Base-by-base conservation (phyloP, 768 basidiomycete species). In the Panus rudis region DNA sequence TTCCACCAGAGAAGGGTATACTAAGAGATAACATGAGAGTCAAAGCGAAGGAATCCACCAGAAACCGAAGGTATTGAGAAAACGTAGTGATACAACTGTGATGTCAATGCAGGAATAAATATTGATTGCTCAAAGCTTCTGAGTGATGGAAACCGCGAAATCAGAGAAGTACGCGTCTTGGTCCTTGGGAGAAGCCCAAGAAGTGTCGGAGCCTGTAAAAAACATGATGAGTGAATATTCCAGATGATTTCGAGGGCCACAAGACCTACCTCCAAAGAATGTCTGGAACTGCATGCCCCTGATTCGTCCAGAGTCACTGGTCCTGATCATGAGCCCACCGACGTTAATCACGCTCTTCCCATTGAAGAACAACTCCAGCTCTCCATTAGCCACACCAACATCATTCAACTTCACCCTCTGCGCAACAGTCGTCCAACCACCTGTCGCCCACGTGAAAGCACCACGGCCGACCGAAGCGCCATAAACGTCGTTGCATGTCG, bases 261-360 rank as follows among this genome's bases (percentile, higher is more conserved):
- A 33, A 14, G 46, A 62, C 66, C 46, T 55, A 73, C 78, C 81
- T 37, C 82, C 84, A 51, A 87, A 87, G 74, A 85, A 87, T 16
- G 83, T 81, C 64, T 85, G 79, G 69, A 79, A 73, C 58, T 78
- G 77, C 45, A 83, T 73, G 19, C 84, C 84, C 23, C 75, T 68
- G 52, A 86, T 72, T 47, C 66, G 68, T 31, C 76, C 75, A 1
- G 63, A 60, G 22, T 55, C 59, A 44, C 64, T 64, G 47, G 73
- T 66, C 40, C 78, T 64, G 23, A 85, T 63, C 43, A 76, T 67
- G 19, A 87, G 64, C 14, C 76, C 78, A 12, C 49, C 52, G 25
- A 78, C 70, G 40, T 66, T 72, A 58, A 86, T 70, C 42, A 81
- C 76, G 52, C 76, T 78, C 64, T 75, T 59, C 27, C 84, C 84